A percentile compares a stretch with the other conserved stretches of the same genome.
Evolutionary conservation across 495 filamentous ascomycete species (phyloP).

Genomic region (Penicillium verhagenii): DNA sequence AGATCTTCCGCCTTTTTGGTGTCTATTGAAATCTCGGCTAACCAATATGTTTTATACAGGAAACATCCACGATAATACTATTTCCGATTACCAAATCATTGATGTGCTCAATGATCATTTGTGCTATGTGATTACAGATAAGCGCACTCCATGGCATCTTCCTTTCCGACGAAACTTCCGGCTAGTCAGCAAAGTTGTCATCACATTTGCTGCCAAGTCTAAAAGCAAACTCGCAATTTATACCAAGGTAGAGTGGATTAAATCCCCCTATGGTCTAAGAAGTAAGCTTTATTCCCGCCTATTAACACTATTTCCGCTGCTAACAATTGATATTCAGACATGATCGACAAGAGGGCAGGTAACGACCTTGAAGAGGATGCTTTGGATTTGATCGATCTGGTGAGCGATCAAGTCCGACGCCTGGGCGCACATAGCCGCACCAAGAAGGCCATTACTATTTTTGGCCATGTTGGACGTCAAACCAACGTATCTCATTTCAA

Average conservation of each 20-base stretch:
- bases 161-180: conserved; percentile 77
- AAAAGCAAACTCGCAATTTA: conserved; percentile 90
- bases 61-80: conserved; percentile 49
- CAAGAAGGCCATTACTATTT: conserved; percentile 86
- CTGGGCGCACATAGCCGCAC: conserved; percentile 77
- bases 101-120: conserved; percentile 92
- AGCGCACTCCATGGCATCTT: conserved; percentile 86
- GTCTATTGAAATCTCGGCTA: neutral
- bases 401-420: conserved; percentile 81
- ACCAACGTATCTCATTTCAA: conserved; percentile 64
- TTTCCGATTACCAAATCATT: conserved; percentile 84
- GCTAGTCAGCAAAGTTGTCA: conserved; percentile 86
- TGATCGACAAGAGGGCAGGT: conserved; percentile 79
- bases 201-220: conserved; percentile 88
- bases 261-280: conserved; percentile 61
- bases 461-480: conserved; percentile 80
- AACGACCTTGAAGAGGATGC: conserved; percentile 80
- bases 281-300: conserved; percentile 35
- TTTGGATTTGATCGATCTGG: conserved; percentile 78
- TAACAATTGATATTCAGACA: conserved; percentile 31
- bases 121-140: conserved; percentile 90
- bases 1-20: conserved; percentile 10
- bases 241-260: conserved; percentile 82
- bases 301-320: neutral
- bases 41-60: conserved; percentile 28